Base-by-base conservation (phyloP, 306 rosid genomes). In the Cajanus cajan region DNA sequence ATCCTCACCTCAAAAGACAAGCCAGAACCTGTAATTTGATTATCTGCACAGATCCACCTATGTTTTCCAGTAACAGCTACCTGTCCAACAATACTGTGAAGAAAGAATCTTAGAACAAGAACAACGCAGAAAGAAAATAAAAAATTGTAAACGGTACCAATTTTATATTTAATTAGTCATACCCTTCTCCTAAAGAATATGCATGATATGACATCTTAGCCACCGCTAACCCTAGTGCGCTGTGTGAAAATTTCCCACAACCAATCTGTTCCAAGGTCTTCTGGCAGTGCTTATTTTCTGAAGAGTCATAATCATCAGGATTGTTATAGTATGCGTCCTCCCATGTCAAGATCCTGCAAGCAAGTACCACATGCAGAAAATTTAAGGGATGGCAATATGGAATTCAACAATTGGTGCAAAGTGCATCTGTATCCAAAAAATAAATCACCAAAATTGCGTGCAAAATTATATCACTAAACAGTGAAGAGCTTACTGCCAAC, bases 101-200 rank as follows among this genome's bases (percentile, higher is more conserved):
- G 40, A 36, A 69, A 81, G 82, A 43, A 51, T 39, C 15, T 76
- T 40, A 74, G 66, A 64, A 59, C 18, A 71, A 68, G 40, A 47
- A 43, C 31, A 55, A 74, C 37, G 34, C 43, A 80, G 16, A 76
- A 58, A 34, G 31, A 63, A 43, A 66, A 77, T 22, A 41, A 21
- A 41, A 28, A 80, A 83, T 64, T 25, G 52, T 19, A 50, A 61
- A 51, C 16, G 69, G 48, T 37, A 55, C 34, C 66, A 47, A 45
- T 40, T 7, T 58, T 63, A 33, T 22, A 66, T 83, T 47, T 74
- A 50, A 79, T 36, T 79, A 85, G 34, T 36, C 84, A 72, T 96
- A 96, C 99, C 99, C 99, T 93, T 93, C 97, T 50, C 97, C 99
- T 51, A 96, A 86, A 45, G 97, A 88, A 87, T 91, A 90, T 59